Evolutionary conservation across 225 moss, liverwort and hornwort species (phyloP).

Genomic region (Rhytidiadelphus loreus): DNA sequence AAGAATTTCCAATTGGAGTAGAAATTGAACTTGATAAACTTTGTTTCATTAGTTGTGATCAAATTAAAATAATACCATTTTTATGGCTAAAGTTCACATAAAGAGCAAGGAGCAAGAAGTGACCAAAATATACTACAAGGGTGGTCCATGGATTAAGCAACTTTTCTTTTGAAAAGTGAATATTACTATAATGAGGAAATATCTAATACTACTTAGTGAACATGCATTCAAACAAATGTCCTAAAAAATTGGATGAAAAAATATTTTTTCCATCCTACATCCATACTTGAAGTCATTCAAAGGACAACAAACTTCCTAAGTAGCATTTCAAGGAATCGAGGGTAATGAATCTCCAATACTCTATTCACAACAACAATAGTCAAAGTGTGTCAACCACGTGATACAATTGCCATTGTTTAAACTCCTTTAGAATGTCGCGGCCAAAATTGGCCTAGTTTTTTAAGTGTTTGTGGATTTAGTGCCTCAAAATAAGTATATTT

Average conservation of each 20-base stretch:
- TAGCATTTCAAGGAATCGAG: not conserved
- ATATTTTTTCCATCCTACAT: not conserved
- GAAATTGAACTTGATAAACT: not conserved
- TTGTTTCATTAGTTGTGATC: not conserved
- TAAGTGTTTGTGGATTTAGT: too few relatives aligned
- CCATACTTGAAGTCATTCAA: fast-evolving
- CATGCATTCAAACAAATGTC: not conserved
- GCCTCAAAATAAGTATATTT: too few relatives aligned
- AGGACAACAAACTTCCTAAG: not conserved
- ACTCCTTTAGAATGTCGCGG: too few relatives aligned
- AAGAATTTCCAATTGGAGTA: too few relatives aligned
- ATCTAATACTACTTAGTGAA: not conserved
- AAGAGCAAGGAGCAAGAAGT: not conserved
- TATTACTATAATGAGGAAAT: too few relatives aligned
- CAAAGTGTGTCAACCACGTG: too few relatives aligned
- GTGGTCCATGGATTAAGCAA: too few relatives aligned
- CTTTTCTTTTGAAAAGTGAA: too few relatives aligned
- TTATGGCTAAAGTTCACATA: not conserved
- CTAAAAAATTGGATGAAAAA: not conserved
- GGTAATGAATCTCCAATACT: not conserved
- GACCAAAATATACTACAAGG: not conserved
- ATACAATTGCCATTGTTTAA: too few relatives aligned
- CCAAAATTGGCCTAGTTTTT: too few relatives aligned
- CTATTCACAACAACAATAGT: too few relatives aligned
- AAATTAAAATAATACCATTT: not conserved